Base-by-base conservation (phyloP, 352 stramenopile genomes). In the Phytopythium vexans region DNA sequence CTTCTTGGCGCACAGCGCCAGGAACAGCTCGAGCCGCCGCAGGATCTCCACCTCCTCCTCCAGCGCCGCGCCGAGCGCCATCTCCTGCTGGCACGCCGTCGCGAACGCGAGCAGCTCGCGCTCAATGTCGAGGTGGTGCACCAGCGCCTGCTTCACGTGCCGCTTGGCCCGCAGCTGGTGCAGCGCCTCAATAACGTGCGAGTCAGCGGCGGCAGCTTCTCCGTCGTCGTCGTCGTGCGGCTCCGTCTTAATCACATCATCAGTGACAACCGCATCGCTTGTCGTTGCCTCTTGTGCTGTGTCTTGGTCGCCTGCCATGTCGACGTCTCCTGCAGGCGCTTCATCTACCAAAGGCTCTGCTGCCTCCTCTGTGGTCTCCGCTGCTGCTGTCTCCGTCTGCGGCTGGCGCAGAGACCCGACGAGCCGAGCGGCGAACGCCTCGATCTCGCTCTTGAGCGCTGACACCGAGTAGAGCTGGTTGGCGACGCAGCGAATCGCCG, bases 1-100 rank as follows among this genome's bases (percentile, higher is more conserved):
- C 49, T 90, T 89, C 58, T 91, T 91, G 16, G 80, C 82, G 58
- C 82, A 93, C 33, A 93, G 54, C 10, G 75, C 82, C 32, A 93
- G 54, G 11, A 79, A 80, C 15, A 93, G 54, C 50, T 93, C 82
- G 52, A 92, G 62, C 7, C 82, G 74, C 14, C 82, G 79, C 27
- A 92, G 53, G 31, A 83, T 72, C 52, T 93, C 77, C 3, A 65
- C 41, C 38, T 91, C 80, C 27, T 34, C 72, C 48, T 76, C 77
- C 40, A 71, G 63, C 4, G 49, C n/a, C 36, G 58, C 74, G 9
- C 52, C 62, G 0, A 88, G 65, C 14, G 72, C 55, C 34, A 62
- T 56, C 58, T 84, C 65, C 10, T 35, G 37, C 54, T 82, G 58
- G 38, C 85, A 56, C 34, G 74, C 58, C 4, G 57, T 52, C 15